Base-by-base conservation (phyloP, 257 asterid genomes). In the Eucommia ulmoides region DNA sequence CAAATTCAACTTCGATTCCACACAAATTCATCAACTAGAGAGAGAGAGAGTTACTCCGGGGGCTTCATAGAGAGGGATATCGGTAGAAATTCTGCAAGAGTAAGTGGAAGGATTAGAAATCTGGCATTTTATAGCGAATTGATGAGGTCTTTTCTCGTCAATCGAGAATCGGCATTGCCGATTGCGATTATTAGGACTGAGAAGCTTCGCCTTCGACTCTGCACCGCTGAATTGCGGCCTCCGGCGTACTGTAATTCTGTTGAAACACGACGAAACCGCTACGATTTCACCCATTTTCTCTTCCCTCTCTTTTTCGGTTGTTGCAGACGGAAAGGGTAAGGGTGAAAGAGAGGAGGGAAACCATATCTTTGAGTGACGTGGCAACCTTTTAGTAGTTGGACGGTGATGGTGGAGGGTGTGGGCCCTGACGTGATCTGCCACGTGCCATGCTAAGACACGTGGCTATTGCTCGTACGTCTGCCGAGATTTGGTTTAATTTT, bases 11-110 rank as follows among this genome's bases (percentile, higher is more conserved):
- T n/a, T 41, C 60, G 58, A 53, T 61, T 19, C 10, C 20, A 42
- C 0, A 42, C 19, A 42, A 16, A 18, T 21, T 6, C 11, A 35
- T 17, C n/a, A 14, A 44, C 33, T 11, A 19, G 24, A 21, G 29
- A 45, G 16, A 3, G 20, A 24, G 33, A 5, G 20, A 6, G 22
- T 3, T 86, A 91, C 97, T 87, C 74, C 82, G 2, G 87, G 88
- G 56, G 51, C 55, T 70, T 91, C 97, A 29, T 66, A 67, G 35
- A 91, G 83, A 59, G 97, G 80, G 47, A 83, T 63, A 22, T 86
- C 96, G n/a, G 97, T 86, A 52, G 76, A 71, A 52, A 86, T 79
- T 70, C 68, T 72, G 20, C 88, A 79, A 55, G 88, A 55, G 66
- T 81, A 91, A 55, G 89, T 79, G 1, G 95, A 65, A 33, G 92